A percentile compares a stretch with the other conserved stretches of the same genome.
These are phyloP conservation scores for Debaryomyces tyrocola DNA, from an alignment of 805 yeast species.

Conservation along the genomic window DNA sequence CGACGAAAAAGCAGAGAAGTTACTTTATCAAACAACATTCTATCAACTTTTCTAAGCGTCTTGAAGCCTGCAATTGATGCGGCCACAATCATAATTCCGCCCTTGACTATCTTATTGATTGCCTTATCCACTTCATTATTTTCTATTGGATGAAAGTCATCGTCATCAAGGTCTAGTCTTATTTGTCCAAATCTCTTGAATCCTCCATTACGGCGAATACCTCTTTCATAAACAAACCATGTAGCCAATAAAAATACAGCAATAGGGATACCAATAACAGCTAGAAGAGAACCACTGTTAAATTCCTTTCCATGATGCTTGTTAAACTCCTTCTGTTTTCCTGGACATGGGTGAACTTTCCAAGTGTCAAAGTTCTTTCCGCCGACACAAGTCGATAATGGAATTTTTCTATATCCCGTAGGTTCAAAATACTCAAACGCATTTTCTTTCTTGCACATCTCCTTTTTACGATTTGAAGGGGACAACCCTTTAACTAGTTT, in stretches of 20 bases:
- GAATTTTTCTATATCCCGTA: conserved; percentile 88
- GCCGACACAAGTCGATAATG: conserved; percentile 81
- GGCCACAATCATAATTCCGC: conserved; percentile 53
- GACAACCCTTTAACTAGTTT: conserved; percentile 71
- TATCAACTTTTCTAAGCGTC: conserved; percentile 34
- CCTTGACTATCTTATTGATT: conserved; percentile 57
- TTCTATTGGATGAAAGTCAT: conserved; percentile 57
- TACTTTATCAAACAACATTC: conserved; percentile 30
- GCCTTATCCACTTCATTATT: conserved; percentile 59
- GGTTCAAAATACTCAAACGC: conserved; percentile 77
- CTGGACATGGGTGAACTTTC: conserved; percentile 80
- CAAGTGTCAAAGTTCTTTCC: conserved; percentile 72
- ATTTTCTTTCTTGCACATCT: conserved; percentile 56
- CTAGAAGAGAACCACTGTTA: conserved; percentile 51
- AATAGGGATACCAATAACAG: conserved; percentile 59
- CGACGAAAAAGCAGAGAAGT: conserved; percentile 32
- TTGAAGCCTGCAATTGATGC: conserved; percentile 35
- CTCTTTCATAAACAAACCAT: conserved; percentile 77
- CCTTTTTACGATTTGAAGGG: conserved; percentile 60
- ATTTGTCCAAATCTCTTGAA: conserved; percentile 81
- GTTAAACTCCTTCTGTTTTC: conserved; percentile 66
- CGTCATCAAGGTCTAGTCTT: conserved; percentile 71
- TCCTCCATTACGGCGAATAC: conserved; percentile 77
- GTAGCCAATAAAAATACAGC: conserved; percentile 51
- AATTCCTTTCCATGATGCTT: conserved; percentile 54